Conservation (phyloP, 2,329 filamentous ascomycete species). For the Claviceps pazoutovae region DNA sequence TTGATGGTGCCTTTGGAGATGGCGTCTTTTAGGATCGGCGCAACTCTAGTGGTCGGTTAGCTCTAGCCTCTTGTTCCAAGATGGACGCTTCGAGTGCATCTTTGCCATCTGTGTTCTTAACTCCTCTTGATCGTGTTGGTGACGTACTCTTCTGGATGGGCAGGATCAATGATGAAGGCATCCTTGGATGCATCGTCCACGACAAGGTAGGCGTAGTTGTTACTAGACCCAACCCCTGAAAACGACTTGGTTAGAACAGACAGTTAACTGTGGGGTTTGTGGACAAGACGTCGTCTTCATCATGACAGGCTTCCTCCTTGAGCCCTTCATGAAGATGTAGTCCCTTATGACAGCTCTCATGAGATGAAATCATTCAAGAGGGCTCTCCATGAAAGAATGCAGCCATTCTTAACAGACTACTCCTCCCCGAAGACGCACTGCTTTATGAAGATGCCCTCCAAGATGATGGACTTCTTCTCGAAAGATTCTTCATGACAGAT, state of each 20-base stretch:
- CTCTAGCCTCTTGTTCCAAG: neutral
- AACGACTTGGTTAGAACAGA: neutral
- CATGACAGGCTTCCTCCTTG: neutral
- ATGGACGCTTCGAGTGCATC: neutral
- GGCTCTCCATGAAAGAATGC: too few species aligned
- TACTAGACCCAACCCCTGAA: conserved; percentile 54
- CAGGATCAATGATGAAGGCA: conserved; percentile 67
- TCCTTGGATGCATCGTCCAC: conserved; percentile 67
- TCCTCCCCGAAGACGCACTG: too few species aligned
- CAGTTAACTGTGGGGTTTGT: neutral
- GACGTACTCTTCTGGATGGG: conserved; percentile 60
- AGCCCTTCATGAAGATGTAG: neutral
- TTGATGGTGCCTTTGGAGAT: conserved; percentile 61
- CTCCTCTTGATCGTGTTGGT: neutral
- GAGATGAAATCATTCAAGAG: too few species aligned
- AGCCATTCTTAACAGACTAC: too few species aligned
- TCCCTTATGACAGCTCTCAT: too few species aligned
- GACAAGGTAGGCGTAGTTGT: conserved; percentile 80
- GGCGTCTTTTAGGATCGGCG: conserved; percentile 56
- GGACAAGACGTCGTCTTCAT: too few species aligned
- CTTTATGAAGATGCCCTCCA: too few species aligned
- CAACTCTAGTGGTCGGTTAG: conserved; percentile 29
- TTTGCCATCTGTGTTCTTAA: neutral
- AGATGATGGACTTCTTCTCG: too few species aligned
- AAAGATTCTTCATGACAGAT: too few species aligned